Evolutionary conservation across 2,329 filamentous ascomycete species (phyloP), one percentile per base, ranked within the genome.

Genomic region (Penicillium sp.): DNA sequence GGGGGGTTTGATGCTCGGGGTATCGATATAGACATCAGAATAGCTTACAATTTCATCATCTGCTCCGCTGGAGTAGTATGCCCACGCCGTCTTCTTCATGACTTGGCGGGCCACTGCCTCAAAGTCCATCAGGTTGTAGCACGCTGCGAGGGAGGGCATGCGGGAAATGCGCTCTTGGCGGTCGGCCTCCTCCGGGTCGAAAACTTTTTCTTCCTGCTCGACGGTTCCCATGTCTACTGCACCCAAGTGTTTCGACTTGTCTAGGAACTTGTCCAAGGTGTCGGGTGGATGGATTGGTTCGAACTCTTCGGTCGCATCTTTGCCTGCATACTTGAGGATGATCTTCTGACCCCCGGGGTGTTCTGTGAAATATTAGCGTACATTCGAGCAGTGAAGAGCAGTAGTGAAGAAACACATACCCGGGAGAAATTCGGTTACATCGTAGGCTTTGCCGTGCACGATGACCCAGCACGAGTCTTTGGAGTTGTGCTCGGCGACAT

Each of bases 41-140:
- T 3, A 29, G 55, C 61, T n/a, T 66, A 88, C 85, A 71, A 91
- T 89, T 69, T 91, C 87, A 63, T 94, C 88, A 64, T 93, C 88
- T 0, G 91, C 88, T 49, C 88, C 91, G 64, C 87, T 93, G 1
- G 88, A 95, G 70, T 98, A 98, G 74, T 98, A 98, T 24, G 87
- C 93, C 93, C 93, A 98, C 0, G 91, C 91, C 1, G 84, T 85
- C 75, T 87, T 94, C 79, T 95, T 96, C 91, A 97, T 96, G 49
- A 94, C 82, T 34, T 82, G 77, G 61, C 85, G 83, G 5, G 93
- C 93, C 32, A 97, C 91, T 3, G 88, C 83, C 76, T 98, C 93
- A 68, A 98, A 98, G 72, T 98, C 93, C 73, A 93, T 81, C 53
- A 96, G 72, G 67, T 96, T 96, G 71, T 90, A 95, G 75, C 89